Evolutionary conservation across 148 eudicot species (phyloP).

Genomic region (Pharnaceum exiguum): DNA sequence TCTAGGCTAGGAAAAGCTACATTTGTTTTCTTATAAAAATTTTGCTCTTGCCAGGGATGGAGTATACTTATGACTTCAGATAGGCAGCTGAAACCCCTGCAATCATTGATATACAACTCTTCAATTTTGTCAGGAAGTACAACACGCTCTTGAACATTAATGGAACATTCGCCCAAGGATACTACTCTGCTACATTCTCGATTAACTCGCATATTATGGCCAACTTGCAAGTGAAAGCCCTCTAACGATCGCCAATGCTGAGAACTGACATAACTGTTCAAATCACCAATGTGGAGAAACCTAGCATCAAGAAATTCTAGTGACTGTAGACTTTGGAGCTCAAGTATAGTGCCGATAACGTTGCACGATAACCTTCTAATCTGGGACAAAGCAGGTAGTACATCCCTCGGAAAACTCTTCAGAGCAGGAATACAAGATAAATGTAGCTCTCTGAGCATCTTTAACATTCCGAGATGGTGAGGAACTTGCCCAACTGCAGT

Average conservation of each 20-base stretch:
- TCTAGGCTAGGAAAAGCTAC: slow-evolving; percentile 4
- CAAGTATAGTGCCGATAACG: not conserved
- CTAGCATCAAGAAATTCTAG: slow-evolving; percentile 17
- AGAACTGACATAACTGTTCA: slow-evolving; percentile 14
- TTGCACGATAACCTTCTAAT: slow-evolving; percentile 4
- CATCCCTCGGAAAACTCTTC: not conserved
- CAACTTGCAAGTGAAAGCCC: slow-evolving; percentile 8
- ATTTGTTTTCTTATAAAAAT: not conserved
- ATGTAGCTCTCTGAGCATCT: slow-evolving; percentile 15
- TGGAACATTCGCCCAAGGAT: slow-evolving; percentile 4
- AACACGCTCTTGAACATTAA: not conserved
- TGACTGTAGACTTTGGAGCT: slow-evolving; percentile 7
- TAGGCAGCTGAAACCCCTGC: slow-evolving; percentile 6
- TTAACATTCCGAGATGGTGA: slow-evolving; percentile 1
- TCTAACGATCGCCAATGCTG: slow-evolving; percentile 4
- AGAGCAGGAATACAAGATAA: not conserved
- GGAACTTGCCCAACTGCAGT: slow-evolving; percentile 11
- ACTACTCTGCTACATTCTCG: not conserved
- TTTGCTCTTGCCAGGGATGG: not conserved
- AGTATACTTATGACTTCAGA: slow-evolving; percentile 4
- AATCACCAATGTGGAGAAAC: not conserved
- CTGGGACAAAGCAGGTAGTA: not conserved
- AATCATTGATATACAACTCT: slow-evolving; percentile 4
- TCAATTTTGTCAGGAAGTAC: slow-evolving; percentile 11
- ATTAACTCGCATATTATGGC: not conserved